These are phyloP conservation scores for Neurospora hispaniola DNA, from an alignment of 495 filamentous ascomycete genomes.

Conservation along the genomic window DNA sequence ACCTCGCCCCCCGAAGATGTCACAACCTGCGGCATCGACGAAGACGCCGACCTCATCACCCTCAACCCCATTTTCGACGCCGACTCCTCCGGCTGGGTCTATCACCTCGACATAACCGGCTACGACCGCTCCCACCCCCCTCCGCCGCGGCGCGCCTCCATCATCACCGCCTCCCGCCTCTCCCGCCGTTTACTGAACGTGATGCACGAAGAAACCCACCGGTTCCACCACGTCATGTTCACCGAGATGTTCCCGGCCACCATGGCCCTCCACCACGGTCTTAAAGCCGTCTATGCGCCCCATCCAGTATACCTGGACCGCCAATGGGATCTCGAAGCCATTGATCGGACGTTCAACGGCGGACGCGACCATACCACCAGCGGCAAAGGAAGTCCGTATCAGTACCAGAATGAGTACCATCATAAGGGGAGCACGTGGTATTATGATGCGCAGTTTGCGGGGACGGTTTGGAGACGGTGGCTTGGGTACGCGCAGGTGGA, in stretches of 20 bases:
- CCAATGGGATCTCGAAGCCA: constrained; percentile 57
- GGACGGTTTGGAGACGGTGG: constrained; percentile 80
- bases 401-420: constrained; percentile 77
- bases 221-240: constrained; percentile 78
- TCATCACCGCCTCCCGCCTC: constrained; percentile 73
- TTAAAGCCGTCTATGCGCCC: constrained; percentile 90
- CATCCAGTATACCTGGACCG: constrained; percentile 88
- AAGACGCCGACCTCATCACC: constrained; percentile 89
- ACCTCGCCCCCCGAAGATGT: constrained; percentile 72
- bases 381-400: constrained; percentile 62
- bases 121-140: constrained; percentile 55
- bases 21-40: constrained; percentile 72
- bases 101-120: constrained; percentile 74
- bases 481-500: constrained; percentile 63
- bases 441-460: constrained; percentile 79
- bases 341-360: constrained; percentile 76
- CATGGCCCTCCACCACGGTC: constrained; percentile 78
- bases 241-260: constrained; percentile 89
- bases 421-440: constrained; percentile 88
- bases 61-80: constrained; percentile 93
- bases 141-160: constrained; percentile 72
- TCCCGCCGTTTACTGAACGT: constrained; percentile 67
- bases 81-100: constrained; percentile 76
- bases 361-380: constrained; percentile 63
- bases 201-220: constrained; percentile 82